Evolutionary conservation across 441 rosid species (phyloP).

Genomic region (Theobroma grandiflorum): DNA sequence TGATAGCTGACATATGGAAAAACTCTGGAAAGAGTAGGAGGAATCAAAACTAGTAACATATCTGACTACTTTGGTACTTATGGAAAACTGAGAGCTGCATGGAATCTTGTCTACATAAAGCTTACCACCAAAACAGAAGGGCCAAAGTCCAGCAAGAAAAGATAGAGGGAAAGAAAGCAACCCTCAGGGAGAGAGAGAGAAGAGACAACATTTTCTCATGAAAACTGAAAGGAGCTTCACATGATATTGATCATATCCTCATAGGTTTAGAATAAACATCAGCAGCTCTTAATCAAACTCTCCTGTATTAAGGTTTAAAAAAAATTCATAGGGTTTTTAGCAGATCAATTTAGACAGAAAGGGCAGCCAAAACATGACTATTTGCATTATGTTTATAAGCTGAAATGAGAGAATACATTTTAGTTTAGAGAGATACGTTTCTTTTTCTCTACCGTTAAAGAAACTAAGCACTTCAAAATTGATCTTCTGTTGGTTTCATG

Average conservation of each 20-base stretch:
- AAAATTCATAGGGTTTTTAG: background rate
- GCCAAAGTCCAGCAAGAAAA: slow-evolving; percentile 34
- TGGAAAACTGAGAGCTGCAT: slow-evolving; percentile 40
- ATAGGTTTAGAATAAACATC: background rate
- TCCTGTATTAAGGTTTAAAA: background rate
- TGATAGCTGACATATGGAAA: slow-evolving; percentile 43
- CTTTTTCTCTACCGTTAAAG: background rate
- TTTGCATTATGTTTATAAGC: background rate
- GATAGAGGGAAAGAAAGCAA: background rate
- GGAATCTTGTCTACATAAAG: slow-evolving; percentile 48
- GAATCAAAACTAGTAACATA: slow-evolving; percentile 36
- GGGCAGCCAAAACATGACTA: background rate
- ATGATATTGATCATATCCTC: too few species aligned
- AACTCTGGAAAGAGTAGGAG: slow-evolving; percentile 31
- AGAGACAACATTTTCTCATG: background rate
- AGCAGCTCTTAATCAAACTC: background rate
- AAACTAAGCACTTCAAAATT: background rate
- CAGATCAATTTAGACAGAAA: background rate
- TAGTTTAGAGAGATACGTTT: background rate
- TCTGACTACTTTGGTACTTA: slow-evolving; percentile 33
- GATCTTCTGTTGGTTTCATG: background rate
- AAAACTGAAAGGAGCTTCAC: background rate
- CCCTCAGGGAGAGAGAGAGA: background rate
- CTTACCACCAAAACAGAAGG: slow-evolving; percentile 31
- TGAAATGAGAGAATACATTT: background rate